Conservation (phyloP, 2,329 filamentous ascomycete species). For the Fusarium sp. region DNA sequence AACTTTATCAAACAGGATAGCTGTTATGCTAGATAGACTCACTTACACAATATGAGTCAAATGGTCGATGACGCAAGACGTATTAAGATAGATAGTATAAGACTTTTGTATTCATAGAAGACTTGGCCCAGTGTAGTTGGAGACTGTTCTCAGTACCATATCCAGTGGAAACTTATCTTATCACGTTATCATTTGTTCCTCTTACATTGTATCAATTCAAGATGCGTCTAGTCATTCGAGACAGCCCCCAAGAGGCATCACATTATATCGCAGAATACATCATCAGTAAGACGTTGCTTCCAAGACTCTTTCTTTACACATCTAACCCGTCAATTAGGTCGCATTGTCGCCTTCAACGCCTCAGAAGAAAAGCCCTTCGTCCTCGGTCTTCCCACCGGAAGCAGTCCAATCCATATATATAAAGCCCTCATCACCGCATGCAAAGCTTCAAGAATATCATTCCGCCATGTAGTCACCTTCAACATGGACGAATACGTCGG, state of each 20-base stretch:
- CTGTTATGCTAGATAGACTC: not conserved
- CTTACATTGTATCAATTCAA: not conserved
- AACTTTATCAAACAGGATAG: not conserved
- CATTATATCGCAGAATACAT: constrained; percentile 20
- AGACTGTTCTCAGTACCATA: not conserved
- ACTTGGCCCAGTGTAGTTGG: not conserved
- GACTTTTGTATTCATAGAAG: not conserved
- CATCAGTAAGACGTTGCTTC: not conserved
- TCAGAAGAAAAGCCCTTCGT: constrained; percentile 12
- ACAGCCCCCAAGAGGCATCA: constrained; percentile 11
- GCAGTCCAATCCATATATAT: constrained; percentile 13
- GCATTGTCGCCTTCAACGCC: not conserved
- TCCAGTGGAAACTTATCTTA: not conserved
- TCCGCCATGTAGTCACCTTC: constrained; percentile 14
- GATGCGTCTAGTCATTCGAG: constrained; percentile 14
- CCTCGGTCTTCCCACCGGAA: constrained; percentile 5
- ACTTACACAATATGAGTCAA: not conserved
- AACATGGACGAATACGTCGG: constrained; percentile 22
- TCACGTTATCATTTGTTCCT: not conserved
- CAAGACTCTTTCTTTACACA: rapidly evolving
- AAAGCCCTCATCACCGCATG: constrained; percentile 1
- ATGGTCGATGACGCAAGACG: not conserved
- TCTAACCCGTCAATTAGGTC: not conserved
- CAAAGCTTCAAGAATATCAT: constrained; percentile 5
- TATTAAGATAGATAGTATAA: not conserved